Base-by-base conservation (phyloP, 768 basidiomycete species). In the Gelatoporia subvermispora region DNA sequence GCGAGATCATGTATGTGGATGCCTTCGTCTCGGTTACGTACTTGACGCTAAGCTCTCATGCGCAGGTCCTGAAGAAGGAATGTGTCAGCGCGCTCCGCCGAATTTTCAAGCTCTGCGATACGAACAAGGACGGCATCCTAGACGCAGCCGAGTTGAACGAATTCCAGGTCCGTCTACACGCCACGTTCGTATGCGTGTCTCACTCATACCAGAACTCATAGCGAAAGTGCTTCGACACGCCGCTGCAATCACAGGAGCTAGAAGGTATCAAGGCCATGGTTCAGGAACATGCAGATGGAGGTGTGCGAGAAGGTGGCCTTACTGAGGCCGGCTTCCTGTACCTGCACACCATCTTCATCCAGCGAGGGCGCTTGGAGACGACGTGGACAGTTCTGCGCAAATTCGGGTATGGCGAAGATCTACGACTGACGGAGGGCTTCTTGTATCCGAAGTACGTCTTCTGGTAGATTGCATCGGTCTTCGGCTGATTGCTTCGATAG, bases 181-280 rank as follows among this genome's bases (percentile, higher is more conserved):
- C 45, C n/a, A 17, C 17, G 40, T 15, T 40, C 38, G n/a, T 20
- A 45, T 44, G 17, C 20, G 25, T 46, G 8, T 36, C 20, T 37
- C 25, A 37, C n/a, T 8, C 21, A 20, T n/a, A 5, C 28, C 17
- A 48, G 31, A 51, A 50, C 56, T 23, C 35, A 17, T 44, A 95
- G 93, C 75, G 91, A 56, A 94, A 94, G 78, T 97, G 94, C 59
- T 99, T 98, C 62, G 88, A 91, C 57, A 81, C 90, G 0, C 94
- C 95, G 28, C 68, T 99, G 18, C 95, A 97, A 69, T 67, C 78
- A 11, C 88, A 93, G 68, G 95, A 99, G 60, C 77, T 98, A 11
- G 93, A 96, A 66, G 94, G 94, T n/a, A 95, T 99, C 65, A 85
- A 83, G 61, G 89, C 88, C 17, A 90, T 90, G 75, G 93, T 99